Base-by-base conservation (phyloP, 495 filamentous ascomycete species). In the Aspergillus mulundensis region DNA sequence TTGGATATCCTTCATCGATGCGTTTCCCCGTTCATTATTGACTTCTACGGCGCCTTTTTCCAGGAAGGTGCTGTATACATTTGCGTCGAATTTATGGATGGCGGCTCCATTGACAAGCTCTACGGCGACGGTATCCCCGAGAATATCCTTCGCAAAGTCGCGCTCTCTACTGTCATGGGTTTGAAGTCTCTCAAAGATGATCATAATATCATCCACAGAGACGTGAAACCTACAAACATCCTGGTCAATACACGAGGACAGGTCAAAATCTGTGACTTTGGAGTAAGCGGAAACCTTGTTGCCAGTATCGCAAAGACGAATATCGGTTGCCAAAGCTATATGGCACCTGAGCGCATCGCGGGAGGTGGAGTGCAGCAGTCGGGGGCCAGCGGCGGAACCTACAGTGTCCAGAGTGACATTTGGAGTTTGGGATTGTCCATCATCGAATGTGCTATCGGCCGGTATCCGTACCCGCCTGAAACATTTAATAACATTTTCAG, bases 21-120 rank as follows among this genome's bases (percentile, higher is more conserved):
- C 65, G 75, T 91, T 16, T 96, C 91, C 5, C 95, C 94, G 0
- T 96, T 90, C 67, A 96, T 99, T 57, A 90, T 99, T 66, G 93
- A 97, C 66, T 99, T 99, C 66, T 99, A 96, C 69, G 94, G 94
- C 7, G 94, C 94, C 3, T 99, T 99, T 71, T 99, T 96, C 77
- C 94, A 99, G 70, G 94, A 99, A 75, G 94, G 94, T 19, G 92
- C 94, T 1, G 94, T 99, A 5, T 99, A 97, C 68, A 97, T 99
- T 70, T 99, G 94, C 73, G 95, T 99, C 68, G 94, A 99, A 69
- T 96, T 88, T 67, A 99, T 99, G 94, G 91, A 99, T 72, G 94
- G 95, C 50, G 94, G 94, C n/a, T 96, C 91, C 38, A 90, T 97
- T 63, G 94, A 99, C 74, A 96, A 96, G 63, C 72, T 97, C 16